Percentiles rank a stretch among this genome's conserved stretches.
These are phyloP conservation scores for Heritiera littoralis DNA, from an alignment of 345 rosid genomes.

Conservation along the genomic window DNA sequence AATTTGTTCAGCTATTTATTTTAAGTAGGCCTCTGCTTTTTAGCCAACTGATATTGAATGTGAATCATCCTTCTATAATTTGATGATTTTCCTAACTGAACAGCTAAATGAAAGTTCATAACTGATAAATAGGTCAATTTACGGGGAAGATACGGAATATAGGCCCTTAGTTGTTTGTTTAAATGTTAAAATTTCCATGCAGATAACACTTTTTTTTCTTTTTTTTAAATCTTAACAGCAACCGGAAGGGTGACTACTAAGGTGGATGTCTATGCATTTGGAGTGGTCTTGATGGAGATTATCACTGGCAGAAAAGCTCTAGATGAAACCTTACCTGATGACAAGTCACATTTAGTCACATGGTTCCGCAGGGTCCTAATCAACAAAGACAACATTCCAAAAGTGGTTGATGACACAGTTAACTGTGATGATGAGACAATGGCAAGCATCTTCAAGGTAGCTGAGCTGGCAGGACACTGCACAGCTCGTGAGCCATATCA, in stretches of 20 bases:
- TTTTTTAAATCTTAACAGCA: slow-evolving; percentile 42
- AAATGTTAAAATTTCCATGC: background rate
- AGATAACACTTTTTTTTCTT: background rate
- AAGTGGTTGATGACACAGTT: slow-evolving; percentile 56
- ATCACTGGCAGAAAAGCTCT: slow-evolving; percentile 82
- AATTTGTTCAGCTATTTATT: background rate
- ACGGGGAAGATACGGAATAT: background rate
- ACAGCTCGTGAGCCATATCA: slow-evolving; percentile 78
- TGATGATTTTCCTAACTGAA: background rate
- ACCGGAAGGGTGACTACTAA: slow-evolving; percentile 94
- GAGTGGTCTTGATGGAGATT: slow-evolving; percentile 86
- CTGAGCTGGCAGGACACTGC: slow-evolving; percentile 89
- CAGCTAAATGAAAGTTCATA: background rate
- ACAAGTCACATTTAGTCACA: slow-evolving; percentile 67
- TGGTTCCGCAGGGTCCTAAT: slow-evolving; percentile 75
- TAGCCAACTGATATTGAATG: background rate
- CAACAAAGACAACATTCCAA: slow-evolving; percentile 63
- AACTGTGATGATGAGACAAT: slow-evolving; percentile 58
- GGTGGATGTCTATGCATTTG: slow-evolving; percentile 85
- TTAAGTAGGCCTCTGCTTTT: background rate
- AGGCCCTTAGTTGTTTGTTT: background rate
- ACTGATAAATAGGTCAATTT: background rate
- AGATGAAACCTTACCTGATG: slow-evolving; percentile 70
- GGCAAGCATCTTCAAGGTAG: slow-evolving; percentile 58
- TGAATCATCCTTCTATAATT: background rate